phyloP scores from a whole-genome alignment of 2,329 filamentous ascomycete species.

The Alternaria atra region DNA sequence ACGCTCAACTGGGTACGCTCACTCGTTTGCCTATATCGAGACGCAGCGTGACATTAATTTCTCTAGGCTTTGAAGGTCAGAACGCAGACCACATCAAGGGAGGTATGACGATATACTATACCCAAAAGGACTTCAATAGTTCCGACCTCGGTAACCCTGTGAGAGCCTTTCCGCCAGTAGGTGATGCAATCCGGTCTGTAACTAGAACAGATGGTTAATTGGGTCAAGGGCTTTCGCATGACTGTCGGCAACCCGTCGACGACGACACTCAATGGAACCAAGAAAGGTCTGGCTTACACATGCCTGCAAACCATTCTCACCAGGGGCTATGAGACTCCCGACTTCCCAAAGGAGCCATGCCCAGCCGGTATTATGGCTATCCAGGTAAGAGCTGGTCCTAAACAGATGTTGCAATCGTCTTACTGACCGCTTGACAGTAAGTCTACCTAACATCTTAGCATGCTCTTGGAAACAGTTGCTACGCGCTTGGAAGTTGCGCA shows the following conservation, averaged over 20 bases:
- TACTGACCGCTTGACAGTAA: not conserved
- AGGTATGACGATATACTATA: conserved; percentile 46
- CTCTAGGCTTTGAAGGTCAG: not conserved
- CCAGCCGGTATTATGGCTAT: conserved; percentile 9
- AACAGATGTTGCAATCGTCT: not conserved
- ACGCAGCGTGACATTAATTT: not conserved
- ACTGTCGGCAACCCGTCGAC: conserved; percentile 46
- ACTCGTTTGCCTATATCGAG: conserved; percentile 21
- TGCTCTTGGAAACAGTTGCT: conserved; percentile 2
- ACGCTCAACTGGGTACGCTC: conserved; percentile 16
- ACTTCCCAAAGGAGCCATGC: conserved; percentile 29
- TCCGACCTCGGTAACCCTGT: conserved; percentile 45
- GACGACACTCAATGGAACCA: conserved; percentile 23
- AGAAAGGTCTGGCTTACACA: conserved; percentile 39
- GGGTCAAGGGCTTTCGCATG: conserved; percentile 42
- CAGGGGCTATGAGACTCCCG: conserved; percentile 35
- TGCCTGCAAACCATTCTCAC: conserved; percentile 42
- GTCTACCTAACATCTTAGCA: not conserved
- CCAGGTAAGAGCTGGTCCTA: not conserved
- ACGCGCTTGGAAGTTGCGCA: not conserved
- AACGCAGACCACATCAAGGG: conserved; percentile 34
- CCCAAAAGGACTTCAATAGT: conserved; percentile 47
- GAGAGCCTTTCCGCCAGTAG: conserved; percentile 33
- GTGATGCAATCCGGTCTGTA: not conserved
- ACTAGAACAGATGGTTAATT: conserved; percentile 1